Evolutionary conservation across 805 yeast species (phyloP).

Genomic region (Candida peoriensis): DNA sequence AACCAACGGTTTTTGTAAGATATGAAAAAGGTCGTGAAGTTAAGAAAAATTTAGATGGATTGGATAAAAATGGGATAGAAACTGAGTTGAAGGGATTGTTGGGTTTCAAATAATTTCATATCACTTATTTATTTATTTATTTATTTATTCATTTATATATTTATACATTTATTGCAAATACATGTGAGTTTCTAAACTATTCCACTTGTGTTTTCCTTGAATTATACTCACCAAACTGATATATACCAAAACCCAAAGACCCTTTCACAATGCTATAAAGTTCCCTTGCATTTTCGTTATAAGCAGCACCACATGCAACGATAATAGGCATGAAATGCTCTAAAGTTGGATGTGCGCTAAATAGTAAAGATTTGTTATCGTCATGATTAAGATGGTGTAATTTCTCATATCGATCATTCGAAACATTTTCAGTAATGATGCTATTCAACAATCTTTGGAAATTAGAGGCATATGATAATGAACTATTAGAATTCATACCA

Average conservation of each 20-base stretch:
- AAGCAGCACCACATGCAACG: conserved; percentile 52
- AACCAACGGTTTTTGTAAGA: conserved; percentile 73
- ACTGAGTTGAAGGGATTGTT: conserved; percentile 17
- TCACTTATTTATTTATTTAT: neutral
- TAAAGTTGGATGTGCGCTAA: conserved; percentile 65
- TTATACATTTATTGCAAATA: conserved; percentile 1
- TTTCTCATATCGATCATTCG: conserved; percentile 27
- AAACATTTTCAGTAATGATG: conserved; percentile 29
- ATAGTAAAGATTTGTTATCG: conserved; percentile 30
- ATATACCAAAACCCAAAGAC: conserved; percentile 69
- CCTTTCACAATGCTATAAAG: conserved; percentile 39
- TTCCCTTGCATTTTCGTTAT: conserved; percentile 35
- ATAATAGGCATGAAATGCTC: conserved; percentile 71
- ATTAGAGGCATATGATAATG: conserved; percentile 44
- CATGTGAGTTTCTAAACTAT: neutral
- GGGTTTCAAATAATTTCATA: conserved; percentile 3
- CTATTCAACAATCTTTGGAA: conserved; percentile 45
- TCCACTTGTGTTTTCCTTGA: conserved; percentile 1
- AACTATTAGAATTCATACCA: conserved; percentile 14
- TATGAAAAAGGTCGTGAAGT: conserved; percentile 40
- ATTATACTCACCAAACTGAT: conserved; percentile 36
- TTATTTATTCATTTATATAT: conserved; percentile 5
- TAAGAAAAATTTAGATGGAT: conserved; percentile 32
- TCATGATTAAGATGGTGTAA: conserved; percentile 33
- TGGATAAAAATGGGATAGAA: conserved; percentile 22